These are phyloP conservation scores for Phaeotremella fagi DNA, from an alignment of 768 basidiomycete species.

Conservation along the genomic window DNA sequence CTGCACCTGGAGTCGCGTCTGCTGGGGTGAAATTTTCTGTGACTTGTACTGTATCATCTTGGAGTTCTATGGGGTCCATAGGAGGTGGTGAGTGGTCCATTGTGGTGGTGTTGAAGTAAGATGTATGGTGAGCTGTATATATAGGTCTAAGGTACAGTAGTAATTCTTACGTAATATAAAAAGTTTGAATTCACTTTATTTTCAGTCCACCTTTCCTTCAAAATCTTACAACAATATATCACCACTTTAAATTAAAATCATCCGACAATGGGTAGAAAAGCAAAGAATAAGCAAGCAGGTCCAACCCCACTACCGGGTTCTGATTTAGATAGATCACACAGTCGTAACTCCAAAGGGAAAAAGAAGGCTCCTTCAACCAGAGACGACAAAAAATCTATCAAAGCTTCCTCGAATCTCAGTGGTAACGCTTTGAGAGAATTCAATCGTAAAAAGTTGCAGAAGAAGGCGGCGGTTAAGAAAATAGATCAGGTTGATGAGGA, in stretches of 20 bases:
- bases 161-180: too few relatives aligned
- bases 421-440: conserved; percentile 6
- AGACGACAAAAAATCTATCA: conserved; percentile 22
- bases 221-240: too few relatives aligned
- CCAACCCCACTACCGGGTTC: conserved; percentile 39
- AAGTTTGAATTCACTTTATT: too few relatives aligned
- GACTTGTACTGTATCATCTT: neutral
- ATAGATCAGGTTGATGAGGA: conserved; percentile 37
- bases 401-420: conserved; percentile 14
- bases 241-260: too few relatives aligned
- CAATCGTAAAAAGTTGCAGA: conserved; percentile 11
- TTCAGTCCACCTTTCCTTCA: too few relatives aligned
- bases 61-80: neutral
- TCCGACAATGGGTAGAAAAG: conserved; percentile 43
- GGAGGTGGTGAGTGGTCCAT: conserved; percentile 16
- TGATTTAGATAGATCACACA: conserved; percentile 23
- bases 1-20: conserved; percentile 11
- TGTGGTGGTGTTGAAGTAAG: too few relatives aligned
- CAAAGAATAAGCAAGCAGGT: conserved; percentile 43
- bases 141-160: too few relatives aligned
- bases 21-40: neutral
- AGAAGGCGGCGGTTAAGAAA: conserved; percentile 27
- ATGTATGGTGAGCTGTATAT: too few relatives aligned
- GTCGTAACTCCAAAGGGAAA: conserved; percentile 34
- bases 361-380: conserved; percentile 26